Evolutionary conservation across 208 protist species (phyloP), one percentile per base, ranked within the genome.

Genomic region (Crithidia expoeki): DNA sequence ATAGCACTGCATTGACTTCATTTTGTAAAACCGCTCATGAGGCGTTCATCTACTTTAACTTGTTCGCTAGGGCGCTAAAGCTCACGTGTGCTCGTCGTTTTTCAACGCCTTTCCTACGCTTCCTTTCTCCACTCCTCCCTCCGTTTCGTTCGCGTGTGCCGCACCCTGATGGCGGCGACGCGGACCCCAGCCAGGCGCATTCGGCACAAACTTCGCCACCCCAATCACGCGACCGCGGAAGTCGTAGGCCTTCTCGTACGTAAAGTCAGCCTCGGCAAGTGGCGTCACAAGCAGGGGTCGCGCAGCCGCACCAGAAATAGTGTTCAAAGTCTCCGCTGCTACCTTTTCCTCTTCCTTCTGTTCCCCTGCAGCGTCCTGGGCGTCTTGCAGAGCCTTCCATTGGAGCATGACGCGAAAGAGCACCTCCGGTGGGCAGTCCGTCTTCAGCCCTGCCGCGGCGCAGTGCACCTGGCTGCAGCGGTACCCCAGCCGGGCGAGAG

Each of bases 381-480:
- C 70, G 21, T 87, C 76, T 33, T 85, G 65, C 44, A 77, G 30
- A 46, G 61, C 36, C 56, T 88, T 93, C 85, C 86, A 98, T 47
- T 76, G 72, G 50, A 96, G 78, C 81, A 98, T 88, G 28, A 98
- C 86, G 21, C 85, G 62, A 21, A 94, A 88, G 4, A 98, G 74
- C 19, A 95, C 77, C 36, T 90, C 75, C 2, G 85, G 81, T 0
- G 97, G 97, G 58, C 90, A 96, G 76, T 97, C 85, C 27, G 95
- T 98, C 75, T 99, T 99, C 25, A 99, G 63, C 4, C 86, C 94
- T 4, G 84, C 69, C 0, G 90, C 81, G 36, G 81, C 75, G 67
- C 90, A 96, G 79, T 99, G 97, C 38, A 98, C 94, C 44, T 96
- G 85, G 32, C 92, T 98, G 73, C 89, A 94, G 23, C 74, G 65